Conservation (phyloP, 2,329 filamentous ascomycete genomes). For the Exophiala xenobiotica region DNA sequence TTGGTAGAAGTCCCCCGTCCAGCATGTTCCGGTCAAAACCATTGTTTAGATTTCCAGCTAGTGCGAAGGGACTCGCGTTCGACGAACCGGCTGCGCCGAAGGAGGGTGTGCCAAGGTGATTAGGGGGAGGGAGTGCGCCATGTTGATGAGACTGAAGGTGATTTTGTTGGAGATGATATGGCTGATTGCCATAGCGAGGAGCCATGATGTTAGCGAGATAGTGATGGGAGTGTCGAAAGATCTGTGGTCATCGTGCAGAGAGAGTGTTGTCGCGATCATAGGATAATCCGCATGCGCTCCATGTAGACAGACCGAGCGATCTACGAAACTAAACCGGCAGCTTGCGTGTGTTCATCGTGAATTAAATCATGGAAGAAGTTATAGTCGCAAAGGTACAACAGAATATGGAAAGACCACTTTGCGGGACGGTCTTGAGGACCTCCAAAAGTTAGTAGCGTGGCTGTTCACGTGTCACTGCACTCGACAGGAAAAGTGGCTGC, state of each 20-base stretch:
- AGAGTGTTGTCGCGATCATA: conserved; percentile 1
- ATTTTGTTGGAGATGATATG: conserved; percentile 58
- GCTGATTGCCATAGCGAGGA: conserved; percentile 59
- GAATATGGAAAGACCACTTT: not conserved
- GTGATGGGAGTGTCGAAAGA: conserved; percentile 4
- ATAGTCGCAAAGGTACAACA: not conserved
- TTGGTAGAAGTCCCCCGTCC: conserved; percentile 65
- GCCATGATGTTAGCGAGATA: conserved; percentile 48
- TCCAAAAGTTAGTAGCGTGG: too few relatives aligned
- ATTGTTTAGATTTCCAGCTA: conserved; percentile 50
- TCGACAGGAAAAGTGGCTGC: not conserved
- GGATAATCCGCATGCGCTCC: conserved; percentile 1
- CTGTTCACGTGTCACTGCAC: too few relatives aligned
- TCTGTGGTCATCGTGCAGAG: conserved; percentile 18
- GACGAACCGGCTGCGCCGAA: conserved; percentile 57
- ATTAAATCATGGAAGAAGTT: not conserved
- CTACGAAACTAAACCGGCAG: not conserved
- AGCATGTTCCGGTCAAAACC: conserved; percentile 52
- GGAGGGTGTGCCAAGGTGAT: conserved; percentile 63
- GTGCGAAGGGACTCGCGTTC: conserved; percentile 28
- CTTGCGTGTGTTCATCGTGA: not conserved
- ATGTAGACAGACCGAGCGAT: conserved; percentile 2
- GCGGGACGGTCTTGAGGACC: too few relatives aligned
- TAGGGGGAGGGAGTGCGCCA: conserved; percentile 54
- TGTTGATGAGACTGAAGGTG: conserved; percentile 49